phyloP scores from a whole-genome alignment of 495 filamentous ascomycete species.

The Penicillium malachiteum region DNA sequence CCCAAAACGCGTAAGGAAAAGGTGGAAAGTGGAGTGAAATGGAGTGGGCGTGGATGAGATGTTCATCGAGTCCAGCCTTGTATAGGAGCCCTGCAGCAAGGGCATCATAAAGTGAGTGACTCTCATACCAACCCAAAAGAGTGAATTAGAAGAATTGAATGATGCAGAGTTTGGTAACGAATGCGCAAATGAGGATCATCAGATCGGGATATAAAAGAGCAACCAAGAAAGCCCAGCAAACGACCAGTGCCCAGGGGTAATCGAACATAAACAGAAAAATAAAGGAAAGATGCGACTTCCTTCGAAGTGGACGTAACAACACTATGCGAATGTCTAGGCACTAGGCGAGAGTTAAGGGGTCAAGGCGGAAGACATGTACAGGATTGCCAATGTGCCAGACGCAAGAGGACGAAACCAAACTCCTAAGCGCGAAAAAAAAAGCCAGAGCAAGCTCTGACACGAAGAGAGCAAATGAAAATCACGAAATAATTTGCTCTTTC shows the following conservation, averaged over 20 bases:
- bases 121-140: constrained; percentile 1
- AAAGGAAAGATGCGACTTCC: neutral
- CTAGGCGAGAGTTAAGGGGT: constrained; percentile 7
- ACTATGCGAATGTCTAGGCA: constrained; percentile 16
- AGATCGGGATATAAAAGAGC: constrained; percentile 20
- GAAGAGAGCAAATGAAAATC: neutral
- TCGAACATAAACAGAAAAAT: constrained; percentile 3
- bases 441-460: constrained; percentile 2
- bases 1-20: neutral
- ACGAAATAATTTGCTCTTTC: neutral
- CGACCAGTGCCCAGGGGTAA: constrained; percentile 4
- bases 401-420: neutral
- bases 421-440: neutral
- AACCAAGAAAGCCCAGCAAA: constrained; percentile 3
- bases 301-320: constrained; percentile 1
- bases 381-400: constrained; percentile 8
- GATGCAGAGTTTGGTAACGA: constrained; percentile 12
- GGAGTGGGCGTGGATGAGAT: no score
- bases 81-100: no score
- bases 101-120: neutral
- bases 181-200: constrained; percentile 11
- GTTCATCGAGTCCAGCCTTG: neutral
- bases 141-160: neutral
- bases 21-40: no score
- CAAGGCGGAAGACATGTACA: constrained; percentile 27